Base-by-base conservation (phyloP, 2,329 filamentous ascomycete species). In the Coniochaeta sp. region DNA sequence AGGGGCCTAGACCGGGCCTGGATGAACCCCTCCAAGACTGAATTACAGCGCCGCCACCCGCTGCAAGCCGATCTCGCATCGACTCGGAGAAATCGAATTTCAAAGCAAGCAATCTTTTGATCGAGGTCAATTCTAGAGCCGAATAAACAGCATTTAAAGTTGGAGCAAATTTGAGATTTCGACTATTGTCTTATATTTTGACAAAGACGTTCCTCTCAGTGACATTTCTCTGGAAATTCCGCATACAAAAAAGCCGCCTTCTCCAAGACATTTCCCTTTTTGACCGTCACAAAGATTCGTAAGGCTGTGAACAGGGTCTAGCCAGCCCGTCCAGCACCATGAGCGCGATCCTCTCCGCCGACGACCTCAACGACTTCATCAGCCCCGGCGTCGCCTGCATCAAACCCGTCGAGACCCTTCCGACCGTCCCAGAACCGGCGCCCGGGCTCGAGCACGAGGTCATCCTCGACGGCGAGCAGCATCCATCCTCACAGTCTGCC, bases 351-450 rank as follows among this genome's bases (percentile, higher is more conserved):
- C 89, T 99, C 69, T 98, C 93, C 60, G 89, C 89, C 70, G 93
- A 99, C 79, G 93, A 97, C 74, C 82, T 99, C 63, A 99, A 99
- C 80, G 95, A 99, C 81, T 99, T 99, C 78, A 99, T 99, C 72
- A 95, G 90, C 60, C 95, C 95, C 16, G 93, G 93, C 63, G 93
- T 99, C 70, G 95, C 95, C 64, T 99, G 95, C 77, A 98, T 99
- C 75, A 98, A 99, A 71, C 95, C 95, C 30, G 83, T 99, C 72
- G 95, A 99, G 74, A 96, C 91, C 2, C 84, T 99, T 16, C 93
- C 95, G 2, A 75, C 81, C 57, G 80, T 83, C 65, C 76, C 83
- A 36, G 74, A 83, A 26, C 72, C 77, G 57, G 66, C 71, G 44
- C 63, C 68, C 64, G 64, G 69, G 55, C 74, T 79, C 69, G 81